Percentiles rank a stretch among this genome's conserved stretches.
phyloP scores from a whole-genome alignment of 192 early-diverging fungal genomes.

The Gamsiella multidivaricata region DNA sequence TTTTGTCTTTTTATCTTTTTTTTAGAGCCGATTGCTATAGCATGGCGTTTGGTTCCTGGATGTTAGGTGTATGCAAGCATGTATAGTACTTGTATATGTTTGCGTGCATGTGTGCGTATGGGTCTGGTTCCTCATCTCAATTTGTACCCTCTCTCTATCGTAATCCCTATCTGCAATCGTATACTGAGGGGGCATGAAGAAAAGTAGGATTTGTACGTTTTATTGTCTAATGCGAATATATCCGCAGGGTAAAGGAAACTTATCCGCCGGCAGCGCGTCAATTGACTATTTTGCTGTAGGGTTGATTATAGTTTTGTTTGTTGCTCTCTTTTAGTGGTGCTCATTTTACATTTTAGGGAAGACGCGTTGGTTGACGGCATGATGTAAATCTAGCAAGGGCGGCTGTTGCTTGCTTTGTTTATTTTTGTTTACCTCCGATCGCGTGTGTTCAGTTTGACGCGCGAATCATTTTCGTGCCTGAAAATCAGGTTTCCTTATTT shows the following conservation, averaged over 20 bases:
- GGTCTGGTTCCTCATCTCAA: too few species aligned
- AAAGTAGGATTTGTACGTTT: conserved; percentile 2
- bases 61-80: too few species aligned
- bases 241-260: not conserved
- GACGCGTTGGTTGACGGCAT: not conserved
- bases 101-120: too few species aligned
- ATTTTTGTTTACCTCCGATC: not conserved
- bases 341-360: not conserved
- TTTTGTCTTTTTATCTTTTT: too few species aligned
- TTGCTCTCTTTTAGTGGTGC: not conserved
- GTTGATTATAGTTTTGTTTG: not conserved
- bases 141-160: conserved; percentile 6
- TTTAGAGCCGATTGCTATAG: too few species aligned
- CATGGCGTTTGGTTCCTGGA: too few species aligned
- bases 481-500: not conserved
- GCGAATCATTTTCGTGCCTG: not conserved
- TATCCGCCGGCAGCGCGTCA: not conserved
- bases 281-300: not conserved
- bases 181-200: not conserved
- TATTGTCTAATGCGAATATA: not conserved
- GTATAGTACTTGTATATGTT: too few species aligned
- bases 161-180: not conserved
- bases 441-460: not conserved
- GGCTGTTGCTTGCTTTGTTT: not conserved
- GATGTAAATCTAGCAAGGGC: not conserved